Percentiles rank a stretch among this genome's conserved stretches.
phyloP scores from a whole-genome alignment of 306 rosid species.

The Fragaria nilgerrensis region DNA sequence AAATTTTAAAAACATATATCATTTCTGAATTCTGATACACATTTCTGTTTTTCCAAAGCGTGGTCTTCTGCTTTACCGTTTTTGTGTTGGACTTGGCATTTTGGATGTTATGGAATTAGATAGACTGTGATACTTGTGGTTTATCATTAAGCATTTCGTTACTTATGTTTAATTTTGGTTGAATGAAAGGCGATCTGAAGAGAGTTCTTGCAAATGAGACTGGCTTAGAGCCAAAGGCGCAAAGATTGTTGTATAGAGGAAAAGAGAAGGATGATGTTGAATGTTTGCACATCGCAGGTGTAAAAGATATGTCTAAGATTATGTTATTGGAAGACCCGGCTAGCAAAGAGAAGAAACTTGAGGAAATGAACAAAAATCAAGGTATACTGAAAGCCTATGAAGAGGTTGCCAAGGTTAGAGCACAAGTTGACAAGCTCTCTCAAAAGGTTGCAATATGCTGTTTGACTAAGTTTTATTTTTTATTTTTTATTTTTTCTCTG shows the following conservation, averaged over 20 bases:
- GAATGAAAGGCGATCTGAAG: slow-evolving; percentile 62
- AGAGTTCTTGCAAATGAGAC: slow-evolving; percentile 44
- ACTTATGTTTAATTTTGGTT: slow-evolving; percentile 15
- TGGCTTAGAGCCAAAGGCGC: slow-evolving; percentile 60
- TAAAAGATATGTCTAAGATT: slow-evolving; percentile 61
- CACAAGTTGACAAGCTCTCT: slow-evolving; percentile 55
- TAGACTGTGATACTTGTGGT: not conserved
- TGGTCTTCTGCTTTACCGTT: slow-evolving; percentile 9
- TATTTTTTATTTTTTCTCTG: not conserved
- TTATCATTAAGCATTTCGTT: not conserved
- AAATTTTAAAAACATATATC: not conserved
- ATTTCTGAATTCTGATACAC: not conserved
- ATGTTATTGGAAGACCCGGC: slow-evolving; percentile 72
- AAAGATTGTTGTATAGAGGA: slow-evolving; percentile 61
- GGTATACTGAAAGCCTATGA: slow-evolving; percentile 39
- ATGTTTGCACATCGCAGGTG: slow-evolving; percentile 63
- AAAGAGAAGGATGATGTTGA: slow-evolving; percentile 71
- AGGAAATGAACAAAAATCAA: slow-evolving; percentile 47
- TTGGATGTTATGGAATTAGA: not conserved
- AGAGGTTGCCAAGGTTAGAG: slow-evolving; percentile 41
- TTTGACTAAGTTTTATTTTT: not conserved
- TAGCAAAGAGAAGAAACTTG: slow-evolving; percentile 57
- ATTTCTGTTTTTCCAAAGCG: not conserved
- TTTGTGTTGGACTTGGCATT: slow-evolving; percentile 17
- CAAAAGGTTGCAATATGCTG: slow-evolving; percentile 45